These are phyloP conservation scores for Fraxinus sp. DNA, from an alignment of 305 asterid species.

Conservation along the genomic window DNA sequence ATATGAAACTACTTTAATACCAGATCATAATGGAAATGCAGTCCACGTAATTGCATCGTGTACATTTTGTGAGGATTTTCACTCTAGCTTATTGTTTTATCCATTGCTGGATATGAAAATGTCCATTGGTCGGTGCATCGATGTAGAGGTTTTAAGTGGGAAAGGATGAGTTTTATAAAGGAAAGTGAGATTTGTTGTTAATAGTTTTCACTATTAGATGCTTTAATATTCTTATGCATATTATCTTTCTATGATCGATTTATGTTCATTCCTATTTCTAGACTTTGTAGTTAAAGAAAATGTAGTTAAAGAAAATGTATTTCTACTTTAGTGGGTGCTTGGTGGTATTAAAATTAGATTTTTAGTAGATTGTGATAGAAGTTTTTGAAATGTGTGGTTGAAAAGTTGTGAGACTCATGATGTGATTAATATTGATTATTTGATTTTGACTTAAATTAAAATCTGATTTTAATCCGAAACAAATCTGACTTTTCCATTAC, in stretches of 20 bases:
- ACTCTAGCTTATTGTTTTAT: background rate
- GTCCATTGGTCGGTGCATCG: background rate
- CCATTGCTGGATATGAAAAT: background rate
- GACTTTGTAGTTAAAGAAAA: background rate
- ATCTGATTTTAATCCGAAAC: no score
- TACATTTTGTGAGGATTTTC: background rate
- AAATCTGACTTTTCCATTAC: no score
- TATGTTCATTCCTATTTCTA: background rate
- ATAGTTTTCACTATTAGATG: background rate
- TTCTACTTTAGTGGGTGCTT: background rate
- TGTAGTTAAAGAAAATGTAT: no score
- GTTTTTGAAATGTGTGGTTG: no score
- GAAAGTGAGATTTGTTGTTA: background rate
- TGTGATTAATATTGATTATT: no score
- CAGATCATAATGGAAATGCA: background rate
- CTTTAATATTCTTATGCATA: background rate
- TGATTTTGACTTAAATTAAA: no score
- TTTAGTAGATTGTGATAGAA: no score
- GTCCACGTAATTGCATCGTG: background rate
- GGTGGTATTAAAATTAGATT: no score
- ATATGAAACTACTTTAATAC: background rate
- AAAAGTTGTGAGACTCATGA: no score
- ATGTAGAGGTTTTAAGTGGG: background rate
- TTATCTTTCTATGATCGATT: background rate
- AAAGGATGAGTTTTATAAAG: background rate